These are phyloP conservation scores for Fraxinus angustifolia DNA, from an alignment of 305 asterid genomes.

Conservation along the genomic window DNA sequence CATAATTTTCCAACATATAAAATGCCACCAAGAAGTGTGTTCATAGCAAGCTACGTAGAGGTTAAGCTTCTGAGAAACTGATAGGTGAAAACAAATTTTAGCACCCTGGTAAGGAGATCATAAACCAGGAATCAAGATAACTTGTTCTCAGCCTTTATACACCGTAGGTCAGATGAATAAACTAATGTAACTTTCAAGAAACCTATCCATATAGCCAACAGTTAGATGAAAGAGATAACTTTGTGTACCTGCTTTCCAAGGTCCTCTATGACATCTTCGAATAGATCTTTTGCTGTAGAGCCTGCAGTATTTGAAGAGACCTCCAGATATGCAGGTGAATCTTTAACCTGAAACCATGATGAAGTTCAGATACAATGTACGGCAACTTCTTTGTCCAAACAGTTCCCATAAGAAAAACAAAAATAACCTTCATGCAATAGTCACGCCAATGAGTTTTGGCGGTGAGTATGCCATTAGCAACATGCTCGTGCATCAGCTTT, in stretches of 20 bases:
- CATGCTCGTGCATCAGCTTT: conserved; percentile 92
- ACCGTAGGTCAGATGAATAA: neutral
- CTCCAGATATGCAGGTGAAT: conserved; percentile 72
- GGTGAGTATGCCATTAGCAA: conserved; percentile 57
- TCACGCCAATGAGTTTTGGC: conserved; percentile 84
- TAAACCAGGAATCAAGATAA: neutral
- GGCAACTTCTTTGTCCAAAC: neutral
- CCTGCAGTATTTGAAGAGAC: conserved; percentile 80
- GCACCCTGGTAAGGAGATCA: conserved; percentile 3
- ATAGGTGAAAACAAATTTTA: neutral
- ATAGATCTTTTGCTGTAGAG: conserved; percentile 72
- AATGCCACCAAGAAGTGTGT: neutral
- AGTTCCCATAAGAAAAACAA: conserved; percentile 15
- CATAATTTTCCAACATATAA: neutral
- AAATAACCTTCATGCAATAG: conserved; percentile 65
- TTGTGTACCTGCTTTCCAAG: conserved; percentile 68
- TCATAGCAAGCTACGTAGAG: neutral
- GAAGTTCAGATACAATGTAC: conserved; percentile 19
- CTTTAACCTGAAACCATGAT: conserved; percentile 68
- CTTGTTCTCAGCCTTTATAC: neutral
- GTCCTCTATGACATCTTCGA: conserved; percentile 83
- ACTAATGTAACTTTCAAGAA: neutral
- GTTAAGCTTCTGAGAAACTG: neutral
- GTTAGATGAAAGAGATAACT: neutral
- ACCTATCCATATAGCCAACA: neutral